Evolutionary conservation across 2,329 filamentous ascomycete genomes (phyloP).

Genomic region (Neonectria hederae): DNA sequence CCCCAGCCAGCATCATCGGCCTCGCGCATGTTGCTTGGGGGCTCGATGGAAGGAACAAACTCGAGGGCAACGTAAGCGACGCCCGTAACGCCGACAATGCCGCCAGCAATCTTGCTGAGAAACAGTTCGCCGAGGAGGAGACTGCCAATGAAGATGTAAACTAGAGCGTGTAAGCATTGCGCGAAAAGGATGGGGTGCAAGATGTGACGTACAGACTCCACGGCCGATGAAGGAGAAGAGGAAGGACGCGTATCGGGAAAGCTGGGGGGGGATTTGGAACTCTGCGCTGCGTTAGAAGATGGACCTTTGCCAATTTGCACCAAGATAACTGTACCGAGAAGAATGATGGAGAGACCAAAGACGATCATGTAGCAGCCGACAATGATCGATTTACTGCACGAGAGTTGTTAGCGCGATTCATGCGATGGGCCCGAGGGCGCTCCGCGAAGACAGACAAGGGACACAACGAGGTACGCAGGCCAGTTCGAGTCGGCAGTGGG

Average conservation of each 20-base stretch:
- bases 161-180: conserved; percentile 55
- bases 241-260: conserved; percentile 94
- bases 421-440: not conserved
- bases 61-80: conserved; percentile 80
- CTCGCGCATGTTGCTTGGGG: conserved; percentile 83
- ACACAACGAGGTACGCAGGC: not conserved
- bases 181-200: not conserved
- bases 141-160: conserved; percentile 95
- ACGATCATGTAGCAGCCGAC: conserved; percentile 88
- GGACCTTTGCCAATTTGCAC: not conserved
- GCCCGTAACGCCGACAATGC: conserved; percentile 80
- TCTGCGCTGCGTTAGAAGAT: conserved; percentile 60
- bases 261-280: conserved; percentile 93
- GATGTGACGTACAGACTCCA: conserved; percentile 80
- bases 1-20: conserved; percentile 76
- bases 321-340: conserved; percentile 61
- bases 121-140: conserved; percentile 77
- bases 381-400: conserved; percentile 63
- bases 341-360: conserved; percentile 82
- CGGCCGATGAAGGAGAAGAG: conserved; percentile 97
- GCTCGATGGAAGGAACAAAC: conserved; percentile 81
- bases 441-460: not conserved
- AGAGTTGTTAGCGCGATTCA: conserved; percentile 28
- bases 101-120: conserved; percentile 79
- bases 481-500: conserved; percentile 1